A percentile compares a stretch with the other conserved stretches of the same genome.
Conservation (phyloP, 495 filamentous ascomycete genomes). For the Xanthoparmelia taractica region DNA sequence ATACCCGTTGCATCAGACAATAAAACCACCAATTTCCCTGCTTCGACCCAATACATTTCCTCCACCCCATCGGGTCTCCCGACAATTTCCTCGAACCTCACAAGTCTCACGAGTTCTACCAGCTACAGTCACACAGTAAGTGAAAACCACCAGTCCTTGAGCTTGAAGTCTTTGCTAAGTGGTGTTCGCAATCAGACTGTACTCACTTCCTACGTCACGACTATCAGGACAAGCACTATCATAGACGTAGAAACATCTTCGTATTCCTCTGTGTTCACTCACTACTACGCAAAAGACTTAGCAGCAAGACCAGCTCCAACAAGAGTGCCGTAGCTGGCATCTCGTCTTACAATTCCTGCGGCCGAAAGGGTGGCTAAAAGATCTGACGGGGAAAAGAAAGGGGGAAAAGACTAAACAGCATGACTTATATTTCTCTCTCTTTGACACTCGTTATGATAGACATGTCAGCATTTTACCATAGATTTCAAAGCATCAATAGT, state of each 20-base stretch:
- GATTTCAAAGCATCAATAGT: not conserved
- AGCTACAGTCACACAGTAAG: not conserved
- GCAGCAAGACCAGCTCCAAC: not conserved
- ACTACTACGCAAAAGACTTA: not conserved
- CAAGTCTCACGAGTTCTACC: not conserved
- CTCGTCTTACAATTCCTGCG: not conserved
- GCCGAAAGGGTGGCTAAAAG: not conserved
- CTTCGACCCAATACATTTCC: not conserved
- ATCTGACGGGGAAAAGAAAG: not conserved
- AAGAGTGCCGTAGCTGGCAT: not conserved
- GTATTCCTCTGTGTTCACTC: not conserved
- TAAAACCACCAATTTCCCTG: not conserved
- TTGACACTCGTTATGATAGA: not conserved
- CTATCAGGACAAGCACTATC: slow-evolving; percentile 1
- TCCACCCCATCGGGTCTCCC: not conserved
- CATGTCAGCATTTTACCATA: not conserved
- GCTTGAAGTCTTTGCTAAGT: not conserved
- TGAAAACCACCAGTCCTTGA: not conserved
- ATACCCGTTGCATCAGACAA: not conserved
- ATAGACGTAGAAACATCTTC: not conserved
- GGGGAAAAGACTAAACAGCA: not conserved
- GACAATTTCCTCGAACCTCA: not conserved
- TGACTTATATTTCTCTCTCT: not conserved
- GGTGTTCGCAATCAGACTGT: not conserved
- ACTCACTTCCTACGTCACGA: not conserved